Base-by-base conservation (phyloP, 176 grass and related monocot genomes). In the Cocos nucifera region DNA sequence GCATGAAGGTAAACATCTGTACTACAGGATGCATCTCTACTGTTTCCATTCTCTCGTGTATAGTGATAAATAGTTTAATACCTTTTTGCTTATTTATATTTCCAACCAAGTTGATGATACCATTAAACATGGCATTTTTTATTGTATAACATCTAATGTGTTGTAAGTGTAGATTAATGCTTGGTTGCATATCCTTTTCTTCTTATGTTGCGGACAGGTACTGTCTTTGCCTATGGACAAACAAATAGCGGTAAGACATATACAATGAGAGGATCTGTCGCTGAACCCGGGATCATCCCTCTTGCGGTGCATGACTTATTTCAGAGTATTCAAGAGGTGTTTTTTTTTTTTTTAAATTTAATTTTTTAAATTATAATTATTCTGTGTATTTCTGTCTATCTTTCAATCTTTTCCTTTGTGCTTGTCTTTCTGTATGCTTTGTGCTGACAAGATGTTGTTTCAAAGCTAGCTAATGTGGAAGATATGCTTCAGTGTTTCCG, bases 171-270 rank as follows among this genome's bases (percentile, higher is more conserved):
- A 18, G 58, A 60, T 44, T 44, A 44, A 44, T 44, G 35, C 35
- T 44, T 44, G 35, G 9, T 44, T 44, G 8, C 9, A 63, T 14
- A 53, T 19, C n/a, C 60, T n/a, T 72, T 17, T 57, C 14, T 60
- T 67, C 71, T 22, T 49, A 50, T 72, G 10, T 70, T 35, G 64
- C 3, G 27, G 63, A 23, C 22, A 96, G 83, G 92, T 53, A 97
- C 92, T 19, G 92, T 97, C 66, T 96, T 97, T 75, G 92, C 84
- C 24, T 97, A 97, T 80, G 92, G 92, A 50, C 92, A 97, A 85
- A 97, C 87, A 12, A 97, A 86, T 44, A 97, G 92, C 51, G 92
- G 92, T 16, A 96, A 97, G 75, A 97, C 92, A 5, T 74, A 83
- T 71, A 97, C 87, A 18, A 97, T 97, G 92, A 84, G 85, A 70